A percentile compares a stretch with the other conserved stretches of the same genome.
phyloP scores from a whole-genome alignment of 306 rosid species.

The Abrus pulchellus region DNA sequence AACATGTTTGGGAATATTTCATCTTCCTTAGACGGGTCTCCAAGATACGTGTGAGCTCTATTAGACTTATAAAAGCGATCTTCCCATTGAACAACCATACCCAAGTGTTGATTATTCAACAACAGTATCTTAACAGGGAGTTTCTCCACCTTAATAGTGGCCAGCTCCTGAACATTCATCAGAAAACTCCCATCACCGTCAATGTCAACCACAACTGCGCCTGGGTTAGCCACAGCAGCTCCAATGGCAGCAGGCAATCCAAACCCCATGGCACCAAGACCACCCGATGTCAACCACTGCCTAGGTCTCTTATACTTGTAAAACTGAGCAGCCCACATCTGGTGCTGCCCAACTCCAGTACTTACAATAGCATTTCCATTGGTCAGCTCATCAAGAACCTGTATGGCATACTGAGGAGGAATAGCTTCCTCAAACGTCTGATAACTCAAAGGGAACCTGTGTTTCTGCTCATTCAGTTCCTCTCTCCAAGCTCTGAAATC shows the following conservation, averaged over 20 bases:
- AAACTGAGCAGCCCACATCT: slow-evolving; percentile 94
- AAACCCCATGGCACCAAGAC: slow-evolving; percentile 96
- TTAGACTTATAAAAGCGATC: slow-evolving; percentile 90
- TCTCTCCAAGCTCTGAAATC: slow-evolving; percentile 81
- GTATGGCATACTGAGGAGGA: slow-evolving; percentile 88
- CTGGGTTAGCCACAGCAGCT: slow-evolving; percentile 85
- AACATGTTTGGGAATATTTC: slow-evolving; percentile 80
- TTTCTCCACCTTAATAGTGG: slow-evolving; percentile 82
- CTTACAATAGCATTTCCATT: slow-evolving; percentile 78
- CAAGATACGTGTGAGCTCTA: slow-evolving; percentile 84
- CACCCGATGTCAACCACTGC: slow-evolving; percentile 84
- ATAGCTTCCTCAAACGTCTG: slow-evolving; percentile 82
- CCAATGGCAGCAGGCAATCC: slow-evolving; percentile 93
- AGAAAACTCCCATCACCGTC: slow-evolving; percentile 94
- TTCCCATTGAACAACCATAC: slow-evolving; percentile 97
- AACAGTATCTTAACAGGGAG: slow-evolving; percentile 81
- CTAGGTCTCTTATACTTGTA: slow-evolving; percentile 76
- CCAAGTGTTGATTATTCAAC: slow-evolving; percentile 90
- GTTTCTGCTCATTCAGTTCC: slow-evolving; percentile 78
- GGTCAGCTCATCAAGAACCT: slow-evolving; percentile 87
- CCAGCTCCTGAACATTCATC: slow-evolving; percentile 91
- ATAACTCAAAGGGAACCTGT: slow-evolving; percentile 65
- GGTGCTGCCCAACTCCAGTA: slow-evolving; percentile 94
- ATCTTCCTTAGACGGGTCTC: slow-evolving; percentile 70
- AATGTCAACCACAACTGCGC: slow-evolving; percentile 69